These are phyloP conservation scores for Paraconiothyrium brasiliense DNA, from an alignment of 2,329 filamentous ascomycete genomes.

Conservation along the genomic window DNA sequence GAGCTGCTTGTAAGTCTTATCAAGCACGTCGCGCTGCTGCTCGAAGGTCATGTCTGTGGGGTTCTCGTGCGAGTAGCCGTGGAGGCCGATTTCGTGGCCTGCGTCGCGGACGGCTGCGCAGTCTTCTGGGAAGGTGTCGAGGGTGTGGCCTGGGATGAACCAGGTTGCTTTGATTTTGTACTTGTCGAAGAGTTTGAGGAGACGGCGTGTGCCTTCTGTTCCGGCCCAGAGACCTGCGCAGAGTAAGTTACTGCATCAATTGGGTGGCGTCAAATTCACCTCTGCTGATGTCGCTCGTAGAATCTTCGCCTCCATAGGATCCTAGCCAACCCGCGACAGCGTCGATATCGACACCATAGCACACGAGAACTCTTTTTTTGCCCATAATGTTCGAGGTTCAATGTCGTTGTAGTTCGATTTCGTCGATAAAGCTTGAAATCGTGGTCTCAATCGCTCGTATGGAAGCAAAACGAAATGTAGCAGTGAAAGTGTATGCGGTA, in stretches of 20 bases:
- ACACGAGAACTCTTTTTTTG: constrained; percentile 63
- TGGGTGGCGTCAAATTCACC: constrained; percentile 52
- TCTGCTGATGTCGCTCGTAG: constrained; percentile 75
- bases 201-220: constrained; percentile 69
- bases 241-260: constrained; percentile 12
- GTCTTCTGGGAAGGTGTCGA: constrained; percentile 74
- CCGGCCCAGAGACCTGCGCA: constrained; percentile 70
- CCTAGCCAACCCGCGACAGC: constrained; percentile 79
- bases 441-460: neutral
- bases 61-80: constrained; percentile 79
- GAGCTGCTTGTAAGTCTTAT: constrained; percentile 76
- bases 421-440: neutral
- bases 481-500: constrained; percentile 1
- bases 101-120: constrained; percentile 68
- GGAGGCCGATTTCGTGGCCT: constrained; percentile 73
- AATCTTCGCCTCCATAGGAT: constrained; percentile 78
- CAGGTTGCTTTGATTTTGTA: constrained; percentile 75
- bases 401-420: neutral
- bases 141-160: constrained; percentile 66
- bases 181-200: constrained; percentile 77
- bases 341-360: constrained; percentile 78
- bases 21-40: constrained; percentile 78
- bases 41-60: constrained; percentile 76
- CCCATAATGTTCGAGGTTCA: constrained; percentile 43
- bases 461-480: neutral